Evolutionary conservation across 2,329 filamentous ascomycete genomes (phyloP), one percentile per base, ranked within the genome.

Genomic region (Orbilia oligospora): DNA sequence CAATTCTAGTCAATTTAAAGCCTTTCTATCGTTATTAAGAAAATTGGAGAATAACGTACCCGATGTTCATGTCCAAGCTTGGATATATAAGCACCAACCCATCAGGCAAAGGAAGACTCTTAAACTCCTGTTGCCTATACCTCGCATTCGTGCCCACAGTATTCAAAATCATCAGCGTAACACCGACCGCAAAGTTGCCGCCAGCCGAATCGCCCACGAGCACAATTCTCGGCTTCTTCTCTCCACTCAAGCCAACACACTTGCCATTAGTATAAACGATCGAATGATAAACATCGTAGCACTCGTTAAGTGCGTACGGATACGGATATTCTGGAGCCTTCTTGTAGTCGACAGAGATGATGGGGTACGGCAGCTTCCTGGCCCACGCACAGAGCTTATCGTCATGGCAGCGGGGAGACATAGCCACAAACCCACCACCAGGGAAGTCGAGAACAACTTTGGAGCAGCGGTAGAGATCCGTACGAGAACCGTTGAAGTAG

Each of bases 311-410:
- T 0, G 92, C 93, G 83, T 94, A 94, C 0, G 93, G 93, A 81
- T 95, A 97, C 0, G 93, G 93, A 83, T 90, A 91, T 82, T 97
- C 93, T 0, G 93, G 93, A 0, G 93, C 93, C 83, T 96, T 96
- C 81, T 89, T 89, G 85, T 99, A 99, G 83, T 99, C 94, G 75
- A 99, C 85, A 82, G 95, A 97, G 71, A 99, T 85, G 5, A 99
- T 88, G 0, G 96, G 95, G n/a, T 97, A 84, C 14, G 80, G 76
- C 0, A 93, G 93, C 84, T 92, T 94, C 16, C 92, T 92, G 0
- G 96, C 93, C 96, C 96, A 99, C 1, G 92, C 90, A 81, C 97
- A 90, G 18, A 99, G 87, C 84, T 97, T 97, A 84, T 99, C 96
- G 83, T 99, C 96, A 82, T 97, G 94, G 82, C 91, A 93, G 56